A percentile compares a stretch with the other conserved stretches of the same genome.
Evolutionary conservation across 139 green algal genomes (phyloP).

Genomic region (Edaphochlamys debaryana): DNA sequence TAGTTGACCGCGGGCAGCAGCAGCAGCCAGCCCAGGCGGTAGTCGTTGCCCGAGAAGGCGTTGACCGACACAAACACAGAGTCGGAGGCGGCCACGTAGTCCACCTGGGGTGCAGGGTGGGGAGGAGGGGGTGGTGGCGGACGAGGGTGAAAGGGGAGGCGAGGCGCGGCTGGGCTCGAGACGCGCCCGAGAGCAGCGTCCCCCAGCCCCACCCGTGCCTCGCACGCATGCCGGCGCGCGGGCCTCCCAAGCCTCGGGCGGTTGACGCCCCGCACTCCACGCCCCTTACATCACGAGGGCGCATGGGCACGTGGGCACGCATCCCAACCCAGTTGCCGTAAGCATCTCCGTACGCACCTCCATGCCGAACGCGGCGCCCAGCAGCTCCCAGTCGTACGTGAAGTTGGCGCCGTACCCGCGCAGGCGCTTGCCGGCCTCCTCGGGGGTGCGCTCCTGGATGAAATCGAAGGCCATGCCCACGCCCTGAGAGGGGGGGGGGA

Average conservation of each 20-base stretch:
- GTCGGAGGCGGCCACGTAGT: slow-evolving; percentile 40
- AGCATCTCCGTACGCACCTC: no score
- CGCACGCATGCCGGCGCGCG: no score
- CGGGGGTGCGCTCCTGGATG: slow-evolving; percentile 58
- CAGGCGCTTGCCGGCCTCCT: slow-evolving; percentile 36
- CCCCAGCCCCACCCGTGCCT: no score
- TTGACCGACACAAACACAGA: slow-evolving; percentile 60
- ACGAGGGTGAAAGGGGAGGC: neutral
- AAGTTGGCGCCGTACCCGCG: slow-evolving; percentile 57
- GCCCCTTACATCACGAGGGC: no score
- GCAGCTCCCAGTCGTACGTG: slow-evolving; percentile 55
- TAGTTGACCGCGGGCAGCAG: slow-evolving; percentile 63
- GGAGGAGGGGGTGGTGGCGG: neutral
- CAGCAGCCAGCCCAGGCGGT: slow-evolving; percentile 66
- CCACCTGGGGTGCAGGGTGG: neutral
- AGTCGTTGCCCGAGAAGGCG: slow-evolving; percentile 57
- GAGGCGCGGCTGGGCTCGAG: no score
- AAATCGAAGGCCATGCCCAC: slow-evolving; percentile 67
- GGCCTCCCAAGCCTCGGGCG: no score
- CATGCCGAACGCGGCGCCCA: slow-evolving; percentile 44
- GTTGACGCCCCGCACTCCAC: no score
- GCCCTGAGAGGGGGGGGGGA: slow-evolving; percentile 27
- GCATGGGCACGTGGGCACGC: no score
- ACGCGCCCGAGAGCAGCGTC: no score
- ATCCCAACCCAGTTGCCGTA: no score